Percentiles rank a stretch among this genome's conserved stretches.
These are phyloP conservation scores for Phaeomoniella chlamydospora DNA, from an alignment of 2,329 filamentous ascomycete species.

Conservation along the genomic window DNA sequence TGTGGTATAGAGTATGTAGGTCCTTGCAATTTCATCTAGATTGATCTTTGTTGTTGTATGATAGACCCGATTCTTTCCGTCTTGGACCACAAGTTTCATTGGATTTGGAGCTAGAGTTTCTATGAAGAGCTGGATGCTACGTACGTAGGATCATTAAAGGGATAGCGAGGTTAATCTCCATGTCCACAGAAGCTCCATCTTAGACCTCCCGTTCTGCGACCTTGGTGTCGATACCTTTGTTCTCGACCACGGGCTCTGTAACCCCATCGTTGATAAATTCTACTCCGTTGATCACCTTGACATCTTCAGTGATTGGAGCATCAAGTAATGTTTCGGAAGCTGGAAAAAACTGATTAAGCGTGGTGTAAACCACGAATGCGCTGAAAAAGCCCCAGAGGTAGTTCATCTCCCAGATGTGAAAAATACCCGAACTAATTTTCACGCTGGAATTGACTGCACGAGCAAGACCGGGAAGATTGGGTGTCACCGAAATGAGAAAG, in stretches of 20 bases:
- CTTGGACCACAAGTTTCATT: no score
- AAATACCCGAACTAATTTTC: slow-evolving; percentile 6
- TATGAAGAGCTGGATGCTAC: no score
- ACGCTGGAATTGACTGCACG: slow-evolving; percentile 12
- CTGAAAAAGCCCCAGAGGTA: slow-evolving; percentile 18
- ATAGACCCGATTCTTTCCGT: no score
- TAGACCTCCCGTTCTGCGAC: background rate
- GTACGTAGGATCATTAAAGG: no score
- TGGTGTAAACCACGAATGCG: slow-evolving; percentile 14
- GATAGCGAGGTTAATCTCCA: no score
- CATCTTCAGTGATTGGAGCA: slow-evolving; percentile 1
- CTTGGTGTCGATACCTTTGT: background rate
- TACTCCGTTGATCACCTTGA: slow-evolving; percentile 1
- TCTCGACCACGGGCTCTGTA: background rate
- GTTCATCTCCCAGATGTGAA: slow-evolving; percentile 20
- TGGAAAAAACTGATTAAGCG: slow-evolving; percentile 19
- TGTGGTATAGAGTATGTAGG: no score
- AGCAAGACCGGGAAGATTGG: slow-evolving; percentile 14
- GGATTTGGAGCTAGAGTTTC: no score
- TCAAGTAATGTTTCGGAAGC: slow-evolving; percentile 28
- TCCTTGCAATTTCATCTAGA: no score
- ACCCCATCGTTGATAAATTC: slow-evolving; percentile 2
- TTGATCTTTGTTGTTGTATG: no score
- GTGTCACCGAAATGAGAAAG: slow-evolving; percentile 19
- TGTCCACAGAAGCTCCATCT: no score